A percentile compares a stretch with the other conserved stretches of the same genome.
phyloP scores from a whole-genome alignment of 2,329 filamentous ascomycete species.

The Lachnellula hyalina region DNA sequence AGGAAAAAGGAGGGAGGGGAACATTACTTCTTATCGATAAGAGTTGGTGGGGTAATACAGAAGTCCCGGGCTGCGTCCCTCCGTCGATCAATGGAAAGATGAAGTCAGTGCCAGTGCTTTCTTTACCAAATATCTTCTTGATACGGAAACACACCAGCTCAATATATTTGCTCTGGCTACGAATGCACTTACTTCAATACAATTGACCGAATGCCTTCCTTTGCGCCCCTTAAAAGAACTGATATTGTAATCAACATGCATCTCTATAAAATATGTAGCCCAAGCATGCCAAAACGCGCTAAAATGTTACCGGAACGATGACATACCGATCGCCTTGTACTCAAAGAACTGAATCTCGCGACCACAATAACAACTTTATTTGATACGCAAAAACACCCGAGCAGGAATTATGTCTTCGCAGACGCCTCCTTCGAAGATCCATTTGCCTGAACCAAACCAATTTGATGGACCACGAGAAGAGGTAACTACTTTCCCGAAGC shows the following conservation, averaged over 20 bases:
- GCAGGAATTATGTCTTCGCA: conserved; percentile 12
- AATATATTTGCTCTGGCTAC: no score
- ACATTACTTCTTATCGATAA: not conserved
- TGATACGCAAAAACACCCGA: not conserved
- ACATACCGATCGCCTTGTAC: not conserved
- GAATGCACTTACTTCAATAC: not conserved
- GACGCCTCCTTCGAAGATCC: conserved; percentile 9
- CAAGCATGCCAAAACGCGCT: not conserved
- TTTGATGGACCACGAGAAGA: conserved; percentile 18
- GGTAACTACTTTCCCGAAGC: conserved; percentile 2
- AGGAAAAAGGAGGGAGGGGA: not conserved
- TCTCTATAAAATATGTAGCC: not conserved
- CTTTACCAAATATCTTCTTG: no score
- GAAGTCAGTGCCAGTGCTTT: not conserved
- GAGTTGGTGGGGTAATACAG: not conserved
- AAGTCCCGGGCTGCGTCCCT: not conserved
- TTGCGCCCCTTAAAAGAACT: not conserved
- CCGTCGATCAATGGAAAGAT: not conserved
- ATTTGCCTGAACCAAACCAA: conserved; percentile 10
- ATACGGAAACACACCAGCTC: no score
- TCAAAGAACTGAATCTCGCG: not conserved
- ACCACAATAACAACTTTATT: not conserved
- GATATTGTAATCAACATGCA: not conserved
- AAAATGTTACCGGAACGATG: not conserved
- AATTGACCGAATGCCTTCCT: not conserved